These are phyloP conservation scores for Plasmodium blacklocki DNA, from an alignment of 169 alveolate genomes.

Conservation along the genomic window DNA sequence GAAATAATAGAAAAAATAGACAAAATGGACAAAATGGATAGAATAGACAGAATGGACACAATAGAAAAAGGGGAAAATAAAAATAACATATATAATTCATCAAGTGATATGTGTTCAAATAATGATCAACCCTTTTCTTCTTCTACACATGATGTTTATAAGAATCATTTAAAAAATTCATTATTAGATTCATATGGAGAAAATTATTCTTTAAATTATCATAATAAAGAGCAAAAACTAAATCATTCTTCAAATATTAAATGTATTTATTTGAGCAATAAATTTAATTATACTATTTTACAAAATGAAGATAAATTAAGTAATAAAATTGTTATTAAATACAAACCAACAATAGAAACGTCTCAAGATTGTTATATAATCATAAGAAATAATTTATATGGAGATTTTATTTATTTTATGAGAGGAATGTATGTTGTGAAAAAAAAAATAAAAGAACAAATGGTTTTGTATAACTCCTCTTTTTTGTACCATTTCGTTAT, in stretches of 20 bases:
- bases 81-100: background rate
- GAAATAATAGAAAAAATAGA: slow-evolving; percentile 16
- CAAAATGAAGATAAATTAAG: background rate
- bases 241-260: slow-evolving; percentile 1
- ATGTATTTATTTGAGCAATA: slow-evolving; percentile 61
- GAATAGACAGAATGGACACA: too few species aligned
- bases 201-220: background rate
- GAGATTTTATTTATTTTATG: slow-evolving; percentile 52
- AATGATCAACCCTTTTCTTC: too few species aligned
- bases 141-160: too few species aligned
- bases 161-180: too few species aligned
- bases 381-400: slow-evolving; percentile 27
- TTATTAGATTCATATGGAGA: background rate
- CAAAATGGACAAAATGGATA: background rate
- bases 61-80: background rate
- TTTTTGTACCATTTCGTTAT: slow-evolving; percentile 29
- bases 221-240: slow-evolving; percentile 5
- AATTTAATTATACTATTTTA: slow-evolving; percentile 12
- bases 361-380: slow-evolving; percentile 64
- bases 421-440: slow-evolving; percentile 37
- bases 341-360: slow-evolving; percentile 20
- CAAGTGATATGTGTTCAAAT: too few species aligned
- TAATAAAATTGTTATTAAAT: slow-evolving; percentile 21
- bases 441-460: slow-evolving; percentile 53
- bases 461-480: slow-evolving; percentile 49